phyloP scores from a whole-genome alignment of 768 basidiomycete species.

The Gloeopeniophorella convolvens region DNA sequence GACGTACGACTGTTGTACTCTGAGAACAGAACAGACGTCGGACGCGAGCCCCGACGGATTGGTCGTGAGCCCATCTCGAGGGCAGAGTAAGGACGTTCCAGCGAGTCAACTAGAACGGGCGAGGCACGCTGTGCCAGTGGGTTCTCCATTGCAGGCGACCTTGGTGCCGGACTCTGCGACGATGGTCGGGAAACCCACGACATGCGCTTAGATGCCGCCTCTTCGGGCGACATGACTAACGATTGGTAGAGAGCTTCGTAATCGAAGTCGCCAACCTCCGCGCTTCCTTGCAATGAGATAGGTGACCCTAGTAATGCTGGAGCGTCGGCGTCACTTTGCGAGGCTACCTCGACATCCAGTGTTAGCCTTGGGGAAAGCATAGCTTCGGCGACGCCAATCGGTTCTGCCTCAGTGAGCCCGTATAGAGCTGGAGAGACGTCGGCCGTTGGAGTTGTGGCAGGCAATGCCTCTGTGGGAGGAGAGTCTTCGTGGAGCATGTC shows the following conservation, averaged over 20 bases:
- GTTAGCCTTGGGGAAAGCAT: neutral
- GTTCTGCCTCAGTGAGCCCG: neutral
- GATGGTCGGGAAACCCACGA: constrained; percentile 11
- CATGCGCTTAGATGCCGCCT: constrained; percentile 14
- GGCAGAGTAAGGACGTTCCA: constrained; percentile 8
- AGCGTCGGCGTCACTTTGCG: neutral
- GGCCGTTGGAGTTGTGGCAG: neutral
- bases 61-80: constrained; percentile 3
- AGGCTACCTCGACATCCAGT: neutral
- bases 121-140: neutral
- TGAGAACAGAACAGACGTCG: neutral
- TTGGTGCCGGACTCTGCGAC: neutral
- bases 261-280: neutral
- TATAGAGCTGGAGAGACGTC: neutral
- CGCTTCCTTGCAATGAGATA: neutral
- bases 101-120: constrained; percentile 1
- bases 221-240: constrained; percentile 12
- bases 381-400: neutral
- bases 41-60: neutral
- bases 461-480: neutral
- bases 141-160: neutral
- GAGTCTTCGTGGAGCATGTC: neutral
- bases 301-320: neutral
- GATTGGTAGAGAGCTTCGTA: constrained; percentile 16
- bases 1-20: constrained; percentile 6